Base-by-base conservation (phyloP, 2,329 filamentous ascomycete species). In the Arachnopeziza araneosa region DNA sequence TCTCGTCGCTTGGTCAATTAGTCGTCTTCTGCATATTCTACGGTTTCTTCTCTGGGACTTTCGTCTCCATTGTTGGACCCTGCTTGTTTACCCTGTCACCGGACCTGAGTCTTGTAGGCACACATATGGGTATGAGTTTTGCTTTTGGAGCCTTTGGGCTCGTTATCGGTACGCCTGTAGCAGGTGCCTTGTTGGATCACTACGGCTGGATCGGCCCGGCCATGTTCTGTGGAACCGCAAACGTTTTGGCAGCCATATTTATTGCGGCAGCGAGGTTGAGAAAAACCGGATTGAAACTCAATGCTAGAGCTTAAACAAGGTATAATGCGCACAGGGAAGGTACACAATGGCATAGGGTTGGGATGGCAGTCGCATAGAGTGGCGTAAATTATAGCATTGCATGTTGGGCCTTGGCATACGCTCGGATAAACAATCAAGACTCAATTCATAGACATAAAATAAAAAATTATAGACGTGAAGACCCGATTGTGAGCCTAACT, bases 41-140 rank as follows among this genome's bases (percentile, higher is more conserved):
- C 64, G 88, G 88, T n/a, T 89, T 90, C 69, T 80, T 80, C 36
- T 85, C 83, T 0, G 88, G 88, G 12, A 82, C 82, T 1, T 87
- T 86, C 65, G 81, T 89, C 6, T 61, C 59, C 10, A 56, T 67
- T 17, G 50, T 54, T 24, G 63, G 56, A 4, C 63, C 65, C 2
- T 55, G 59, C 4, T 14, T 68, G 2, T 60, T 59, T 1, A 61
- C 56, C 10, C 19, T 69, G 12, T 65, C 63, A 1, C 63, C 61
- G 10, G 65, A 68, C 26, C 36, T 66, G 52, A 81, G 81, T 0
- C 74, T 91, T 7, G 76, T 79, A 0, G 84, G 88, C 0, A 81
- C 86, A 0, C 75, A 88, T 22, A 77, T 91, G 59, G 65, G 66
- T 0, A 68, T 68, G 64, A 58, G 50, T 10, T 65, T 66, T 24